Base-by-base conservation (phyloP, 2,329 filamentous ascomycete species). In the Epichloe uncinata region DNA sequence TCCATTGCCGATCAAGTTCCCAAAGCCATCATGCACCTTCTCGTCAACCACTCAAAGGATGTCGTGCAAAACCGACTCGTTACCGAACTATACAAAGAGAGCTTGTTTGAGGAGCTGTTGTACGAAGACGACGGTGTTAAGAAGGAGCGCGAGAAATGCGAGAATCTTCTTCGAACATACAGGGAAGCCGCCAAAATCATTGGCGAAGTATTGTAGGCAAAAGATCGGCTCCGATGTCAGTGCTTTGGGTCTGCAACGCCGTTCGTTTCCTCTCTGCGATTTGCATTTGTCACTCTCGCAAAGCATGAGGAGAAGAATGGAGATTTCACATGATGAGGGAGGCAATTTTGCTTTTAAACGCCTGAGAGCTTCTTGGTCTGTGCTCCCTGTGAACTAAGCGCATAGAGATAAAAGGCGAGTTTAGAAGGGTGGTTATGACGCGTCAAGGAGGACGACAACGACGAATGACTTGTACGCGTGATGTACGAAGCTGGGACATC, bases 111-210 rank as follows among this genome's bases (percentile, higher is more conserved):
- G 58, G 91, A 98, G 65, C 77, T 98, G 49, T 74, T 98, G 38
- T 97, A 98, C 68, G 93, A 98, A 68, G 93, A 98, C 63, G 93
- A 98, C 63, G 87, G 82, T 20, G 91, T 98, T 65, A 96, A 97
- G 77, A 90, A 89, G 63, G 91, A 97, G 71, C 82, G 91, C 54
- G 91, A 97, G 73, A 98, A 98, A 77, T 98, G 93, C 70, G 93
- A 98, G 75, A 93, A 89, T 67, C 75, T 98, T 57, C 78, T 97
- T 55, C 82, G 85, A 65, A 98, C 93, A 18, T 98, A 98, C 72
- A 89, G 89, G 62, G 93, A 98, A 72, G 93, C 93, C 18, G 89
- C 91, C 55, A 96, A 94, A 77, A 98, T 98, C 65, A 91, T 98
- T 55, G 89, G 93, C 53, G 93, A 98, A 70, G 93, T 98, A 53